These are phyloP conservation scores for Pichia cactophila DNA, from an alignment of 1,139 yeast genomes.

Conservation along the genomic window DNA sequence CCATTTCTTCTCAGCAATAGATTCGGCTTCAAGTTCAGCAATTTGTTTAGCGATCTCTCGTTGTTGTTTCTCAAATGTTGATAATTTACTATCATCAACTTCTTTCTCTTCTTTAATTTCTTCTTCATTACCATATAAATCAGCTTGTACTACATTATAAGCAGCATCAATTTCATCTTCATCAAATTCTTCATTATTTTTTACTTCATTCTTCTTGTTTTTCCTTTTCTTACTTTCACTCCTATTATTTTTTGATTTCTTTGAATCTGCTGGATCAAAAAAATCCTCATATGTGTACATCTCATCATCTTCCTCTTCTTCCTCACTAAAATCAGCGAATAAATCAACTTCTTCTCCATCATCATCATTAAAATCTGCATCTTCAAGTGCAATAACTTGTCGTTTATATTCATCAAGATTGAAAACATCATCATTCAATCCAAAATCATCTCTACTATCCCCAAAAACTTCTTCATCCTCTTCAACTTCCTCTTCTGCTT, in stretches of 20 bases:
- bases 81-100: conserved; percentile 40
- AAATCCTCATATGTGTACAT: conserved; percentile 69
- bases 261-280: conserved; percentile 33
- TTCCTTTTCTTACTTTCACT: conserved; percentile 23
- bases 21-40: conserved; percentile 70
- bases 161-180: conserved; percentile 41
- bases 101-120: conserved; percentile 37
- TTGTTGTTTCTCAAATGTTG: conserved; percentile 83
- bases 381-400: conserved; percentile 69
- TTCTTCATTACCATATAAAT: conserved; percentile 50
- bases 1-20: conserved; percentile 90
- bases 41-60: conserved; percentile 69
- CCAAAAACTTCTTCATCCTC: conserved; percentile 7
- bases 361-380: conserved; percentile 30
- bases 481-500: conserved; percentile 19
- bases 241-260: conserved; percentile 18
- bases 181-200: conserved; percentile 27
- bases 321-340: conserved; percentile 53
- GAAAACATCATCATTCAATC: conserved; percentile 79
- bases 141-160: conserved; percentile 53
- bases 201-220: conserved; percentile 7
- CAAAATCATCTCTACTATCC: conserved; percentile 40
- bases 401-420: conserved; percentile 79
- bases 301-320: conserved; percentile 59
- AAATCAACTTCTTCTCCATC: conserved; percentile 55